Evolutionary conservation across 179 eudicot species (phyloP).

Genomic region (Amaranthus tricolor): DNA sequence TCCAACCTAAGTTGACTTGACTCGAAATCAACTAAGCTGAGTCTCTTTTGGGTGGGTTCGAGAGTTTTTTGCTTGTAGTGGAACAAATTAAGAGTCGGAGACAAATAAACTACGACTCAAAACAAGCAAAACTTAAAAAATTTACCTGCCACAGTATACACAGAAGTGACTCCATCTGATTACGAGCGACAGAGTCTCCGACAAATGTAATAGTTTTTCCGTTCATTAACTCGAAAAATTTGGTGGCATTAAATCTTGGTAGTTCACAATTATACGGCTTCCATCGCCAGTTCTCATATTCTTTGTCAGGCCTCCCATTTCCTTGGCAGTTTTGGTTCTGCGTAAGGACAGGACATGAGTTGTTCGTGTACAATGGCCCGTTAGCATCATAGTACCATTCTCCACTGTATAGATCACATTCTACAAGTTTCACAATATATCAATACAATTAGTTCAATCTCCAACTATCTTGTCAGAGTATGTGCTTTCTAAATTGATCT

Average conservation of each 20-base stretch:
- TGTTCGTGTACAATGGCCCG: slow-evolving; percentile 66
- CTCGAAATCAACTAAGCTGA: too few species aligned
- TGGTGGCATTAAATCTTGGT: slow-evolving; percentile 64
- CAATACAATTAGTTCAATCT: background rate
- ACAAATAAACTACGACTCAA: background rate
- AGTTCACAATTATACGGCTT: slow-evolving; percentile 67
- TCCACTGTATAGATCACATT: slow-evolving; percentile 64
- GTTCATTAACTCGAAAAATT: slow-evolving; percentile 76
- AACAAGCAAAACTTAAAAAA: background rate
- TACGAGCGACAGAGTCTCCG: slow-evolving; percentile 86
- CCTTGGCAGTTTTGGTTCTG: slow-evolving; percentile 80
- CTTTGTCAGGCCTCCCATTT: slow-evolving; percentile 84
- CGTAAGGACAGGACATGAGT: slow-evolving; percentile 58
- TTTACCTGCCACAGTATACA: slow-evolving; percentile 92
- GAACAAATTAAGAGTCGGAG: too few species aligned
- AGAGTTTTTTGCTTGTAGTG: too few species aligned
- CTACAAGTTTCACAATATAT: slow-evolving; percentile 28
- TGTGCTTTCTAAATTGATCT: too few species aligned
- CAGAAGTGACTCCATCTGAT: slow-evolving; percentile 84
- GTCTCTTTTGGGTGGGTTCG: too few species aligned
- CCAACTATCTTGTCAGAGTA: background rate
- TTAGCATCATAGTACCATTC: slow-evolving; percentile 53
- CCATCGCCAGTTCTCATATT: slow-evolving; percentile 87
- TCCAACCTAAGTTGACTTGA: too few species aligned
- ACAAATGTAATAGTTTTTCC: slow-evolving; percentile 76